Conservation (phyloP, 257 asterid species). For the Ligustrum vulgare region DNA sequence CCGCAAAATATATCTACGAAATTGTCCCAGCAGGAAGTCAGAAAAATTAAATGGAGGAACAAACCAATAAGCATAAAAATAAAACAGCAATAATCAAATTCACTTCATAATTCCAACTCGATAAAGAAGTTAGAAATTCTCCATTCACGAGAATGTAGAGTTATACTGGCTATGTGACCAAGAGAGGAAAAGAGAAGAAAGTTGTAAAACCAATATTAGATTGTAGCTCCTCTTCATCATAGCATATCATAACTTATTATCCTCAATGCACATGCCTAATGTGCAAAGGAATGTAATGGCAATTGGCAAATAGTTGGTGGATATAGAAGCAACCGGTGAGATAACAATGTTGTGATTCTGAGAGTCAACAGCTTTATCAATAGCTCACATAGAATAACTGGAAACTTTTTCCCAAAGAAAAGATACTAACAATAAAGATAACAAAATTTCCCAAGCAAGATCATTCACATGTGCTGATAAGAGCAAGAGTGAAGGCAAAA, state of each 20-base stretch:
- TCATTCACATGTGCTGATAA: not conserved
- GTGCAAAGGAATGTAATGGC: not conserved
- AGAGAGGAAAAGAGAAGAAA: not conserved
- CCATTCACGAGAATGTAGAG: not conserved
- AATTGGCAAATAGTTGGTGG: not conserved
- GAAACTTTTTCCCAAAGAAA: too few relatives aligned
- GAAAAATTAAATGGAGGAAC: not conserved
- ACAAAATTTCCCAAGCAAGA: too few relatives aligned
- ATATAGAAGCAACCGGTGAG: not conserved
- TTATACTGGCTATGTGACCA: not conserved
- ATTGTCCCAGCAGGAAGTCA: not conserved
- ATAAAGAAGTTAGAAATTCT: not conserved
- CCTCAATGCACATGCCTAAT: not conserved
- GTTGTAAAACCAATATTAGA: not conserved
- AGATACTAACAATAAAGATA: too few relatives aligned
- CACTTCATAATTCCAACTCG: not conserved
- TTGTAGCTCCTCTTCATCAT: not conserved
- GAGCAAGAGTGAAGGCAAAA: slow-evolving; percentile 30
- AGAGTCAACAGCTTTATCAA: not conserved
- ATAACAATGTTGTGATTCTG: slow-evolving; percentile 3
- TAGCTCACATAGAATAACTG: not conserved
- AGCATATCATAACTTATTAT: not conserved
- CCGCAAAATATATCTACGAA: not conserved
- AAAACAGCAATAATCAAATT: not conserved
- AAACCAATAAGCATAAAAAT: not conserved